Conservation (phyloP, 1,284 basidiomycete genomes). For the Cystobasidium sp. region DNA sequence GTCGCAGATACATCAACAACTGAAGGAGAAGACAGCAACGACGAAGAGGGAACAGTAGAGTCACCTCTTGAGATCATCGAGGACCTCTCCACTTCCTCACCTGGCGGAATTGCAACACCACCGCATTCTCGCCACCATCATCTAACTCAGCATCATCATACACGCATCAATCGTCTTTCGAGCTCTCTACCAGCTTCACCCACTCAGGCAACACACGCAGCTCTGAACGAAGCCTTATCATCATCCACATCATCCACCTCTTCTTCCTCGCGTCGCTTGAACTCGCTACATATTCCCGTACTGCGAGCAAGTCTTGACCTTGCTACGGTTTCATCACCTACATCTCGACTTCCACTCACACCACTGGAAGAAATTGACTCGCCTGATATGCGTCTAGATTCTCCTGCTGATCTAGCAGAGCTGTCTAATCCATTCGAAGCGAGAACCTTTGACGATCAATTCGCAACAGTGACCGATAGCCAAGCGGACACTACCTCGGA, state of each 20-base stretch:
- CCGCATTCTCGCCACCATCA: not conserved
- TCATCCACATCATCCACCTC: not conserved
- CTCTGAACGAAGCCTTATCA: not conserved
- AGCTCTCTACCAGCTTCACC: constrained; percentile 11
- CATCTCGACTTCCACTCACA: constrained; percentile 20
- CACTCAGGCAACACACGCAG: constrained; percentile 7
- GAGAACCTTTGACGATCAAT: not conserved
- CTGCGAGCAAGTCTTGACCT: not conserved
- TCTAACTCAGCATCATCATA: not conserved
- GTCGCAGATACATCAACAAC: not conserved
- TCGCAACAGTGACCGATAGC: not conserved
- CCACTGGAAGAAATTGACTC: constrained; percentile 39
- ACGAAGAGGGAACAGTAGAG: not conserved
- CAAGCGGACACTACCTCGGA: not conserved
- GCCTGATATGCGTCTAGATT: constrained; percentile 34
- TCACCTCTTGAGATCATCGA: not conserved
- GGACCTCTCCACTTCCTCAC: not conserved
- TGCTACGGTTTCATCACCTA: not conserved
- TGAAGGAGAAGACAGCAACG: not conserved
- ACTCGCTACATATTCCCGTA: not conserved
- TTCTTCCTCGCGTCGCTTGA: not conserved
- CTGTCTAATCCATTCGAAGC: constrained; percentile 30
- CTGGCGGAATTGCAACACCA: constrained; percentile 6
- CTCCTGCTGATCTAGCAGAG: constrained; percentile 34
- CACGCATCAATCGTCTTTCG: not conserved